Base-by-base conservation (phyloP, 148 eudicot species). In the Selenicereus undatus region DNA sequence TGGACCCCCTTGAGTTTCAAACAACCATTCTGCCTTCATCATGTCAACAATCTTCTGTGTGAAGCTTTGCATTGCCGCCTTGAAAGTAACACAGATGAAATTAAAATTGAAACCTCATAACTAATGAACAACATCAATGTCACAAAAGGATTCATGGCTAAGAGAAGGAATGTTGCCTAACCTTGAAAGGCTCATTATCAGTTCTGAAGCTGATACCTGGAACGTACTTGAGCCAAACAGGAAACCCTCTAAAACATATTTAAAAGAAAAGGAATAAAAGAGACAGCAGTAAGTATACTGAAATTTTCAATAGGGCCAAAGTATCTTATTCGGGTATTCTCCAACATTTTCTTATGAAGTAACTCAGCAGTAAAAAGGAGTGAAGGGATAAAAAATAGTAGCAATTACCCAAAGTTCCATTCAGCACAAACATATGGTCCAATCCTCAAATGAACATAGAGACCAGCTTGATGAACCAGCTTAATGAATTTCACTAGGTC, bases 351-450 rank as follows among this genome's bases (percentile, higher is more conserved):
- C 26, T 27, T 24, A 30, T 22, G 36, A 58, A 78, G 26, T 48
- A 72, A 22, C 17, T 13, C 62, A 69, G 73, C 27, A 60, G 35
- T 30, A 16, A 73, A 80, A 35, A 24, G 18, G 12, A 16, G 0
- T 12, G n/a, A 64, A 81, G 81, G 42, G 64, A 56, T 11, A 56
- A 77, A 78, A 42, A 26, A 65, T 1, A 69, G 17, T 39, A 74
- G 42, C 20, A 78, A 86, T 89, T 90, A 94, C 98, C 98, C 98
- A 87, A 94, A 94, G 78, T 94, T 94, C 98, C 98, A 94, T 84
- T 94, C 98, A 78, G 97, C 98, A 90, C 97, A 94, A 85, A 89
- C 93, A 91, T 94, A 94, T 58, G 98, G 98, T 22, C 97, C 98
- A 88, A 94, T 84, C 87, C 98, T 91, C 78, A 94, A 92, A 88